A percentile compares a stretch with the other conserved stretches of the same genome.
Evolutionary conservation across 495 filamentous ascomycete genomes (phyloP).

Genomic region (Venustampulla echinocandica): DNA sequence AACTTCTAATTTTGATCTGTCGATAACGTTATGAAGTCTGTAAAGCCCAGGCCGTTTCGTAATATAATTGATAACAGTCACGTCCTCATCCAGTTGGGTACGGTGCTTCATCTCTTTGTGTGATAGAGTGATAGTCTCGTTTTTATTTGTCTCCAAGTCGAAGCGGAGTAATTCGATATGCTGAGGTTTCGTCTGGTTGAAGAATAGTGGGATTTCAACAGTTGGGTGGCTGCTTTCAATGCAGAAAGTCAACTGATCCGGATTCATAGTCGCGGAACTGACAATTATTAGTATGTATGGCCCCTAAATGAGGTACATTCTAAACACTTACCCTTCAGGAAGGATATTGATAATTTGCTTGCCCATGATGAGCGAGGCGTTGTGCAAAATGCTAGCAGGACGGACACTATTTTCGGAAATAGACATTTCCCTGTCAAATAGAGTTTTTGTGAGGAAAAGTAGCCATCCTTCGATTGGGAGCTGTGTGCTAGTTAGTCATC

Average conservation of each 20-base stretch:
- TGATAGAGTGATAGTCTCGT: slow-evolving; percentile 68
- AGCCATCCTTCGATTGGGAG: slow-evolving; percentile 61
- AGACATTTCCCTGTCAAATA: slow-evolving; percentile 85
- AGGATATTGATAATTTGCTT: slow-evolving; percentile 95
- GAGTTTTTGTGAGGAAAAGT: slow-evolving; percentile 55
- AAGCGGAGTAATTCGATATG: slow-evolving; percentile 75
- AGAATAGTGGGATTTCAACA: slow-evolving; percentile 69
- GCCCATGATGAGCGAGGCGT: slow-evolving; percentile 84
- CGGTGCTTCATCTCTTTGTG: slow-evolving; percentile 62
- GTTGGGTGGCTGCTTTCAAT: slow-evolving; percentile 52
- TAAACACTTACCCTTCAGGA: slow-evolving; percentile 69
- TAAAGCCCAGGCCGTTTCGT: slow-evolving; percentile 82
- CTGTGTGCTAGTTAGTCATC: slow-evolving; percentile 30
- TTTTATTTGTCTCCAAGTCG: slow-evolving; percentile 68
- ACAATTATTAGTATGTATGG: slow-evolving; percentile 8
- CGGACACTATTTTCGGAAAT: slow-evolving; percentile 86
- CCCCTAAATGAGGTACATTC: background rate
- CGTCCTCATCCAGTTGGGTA: slow-evolving; percentile 42
- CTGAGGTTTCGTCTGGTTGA: slow-evolving; percentile 86
- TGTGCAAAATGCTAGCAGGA: slow-evolving; percentile 73
- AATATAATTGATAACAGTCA: slow-evolving; percentile 51
- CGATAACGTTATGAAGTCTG: slow-evolving; percentile 70
- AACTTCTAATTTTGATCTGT: slow-evolving; percentile 89
- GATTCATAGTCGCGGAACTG: slow-evolving; percentile 81
- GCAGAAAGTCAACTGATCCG: slow-evolving; percentile 67